Percentiles rank a stretch among this genome's conserved stretches.
These are phyloP conservation scores for Talaromyces nanjingensis DNA, from an alignment of 495 filamentous ascomycete species.

Conservation along the genomic window DNA sequence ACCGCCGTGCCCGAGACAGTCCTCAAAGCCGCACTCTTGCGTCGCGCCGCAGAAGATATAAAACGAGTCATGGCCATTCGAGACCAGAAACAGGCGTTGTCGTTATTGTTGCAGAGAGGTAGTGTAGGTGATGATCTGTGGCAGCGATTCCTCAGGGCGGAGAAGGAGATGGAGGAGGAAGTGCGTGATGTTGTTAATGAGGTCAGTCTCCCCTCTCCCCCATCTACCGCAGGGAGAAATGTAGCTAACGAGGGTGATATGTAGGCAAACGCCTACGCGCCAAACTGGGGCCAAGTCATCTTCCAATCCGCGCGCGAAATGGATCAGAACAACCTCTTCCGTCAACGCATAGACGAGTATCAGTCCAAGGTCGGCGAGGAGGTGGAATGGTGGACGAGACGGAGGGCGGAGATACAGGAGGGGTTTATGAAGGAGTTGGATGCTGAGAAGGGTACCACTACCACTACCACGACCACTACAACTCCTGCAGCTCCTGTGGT, in stretches of 20 bases:
- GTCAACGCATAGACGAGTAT: constrained; percentile 55
- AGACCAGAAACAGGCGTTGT: constrained; percentile 76
- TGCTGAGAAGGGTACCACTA: constrained; percentile 32
- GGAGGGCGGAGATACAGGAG: constrained; percentile 62
- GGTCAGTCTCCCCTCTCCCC: constrained; percentile 40
- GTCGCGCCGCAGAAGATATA: constrained; percentile 87
- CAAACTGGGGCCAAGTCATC: constrained; percentile 86
- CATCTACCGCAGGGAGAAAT: background rate
- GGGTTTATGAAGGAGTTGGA: constrained; percentile 84
- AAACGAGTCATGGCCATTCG: constrained; percentile 79
- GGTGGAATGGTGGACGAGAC: constrained; percentile 85
- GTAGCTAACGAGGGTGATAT: background rate
- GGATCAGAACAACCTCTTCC: constrained; percentile 58
- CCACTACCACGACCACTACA: constrained; percentile 23
- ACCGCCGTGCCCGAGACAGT: constrained; percentile 76
- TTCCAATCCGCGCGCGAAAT: constrained; percentile 93
- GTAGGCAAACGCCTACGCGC: constrained; percentile 78
- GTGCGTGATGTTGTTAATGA: constrained; percentile 88
- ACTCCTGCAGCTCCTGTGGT: constrained; percentile 12
- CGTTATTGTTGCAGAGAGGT: constrained; percentile 74
- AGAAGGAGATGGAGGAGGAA: constrained; percentile 98
- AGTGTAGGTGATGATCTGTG: constrained; percentile 95
- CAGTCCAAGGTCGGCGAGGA: constrained; percentile 62
- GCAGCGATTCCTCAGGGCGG: constrained; percentile 83
- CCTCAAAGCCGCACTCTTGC: constrained; percentile 81